A percentile compares a stretch with the other conserved stretches of the same genome.
Evolutionary conservation across 106 monocot genomes (phyloP).

Genomic region (Acanthochlamys bracteata): DNA sequence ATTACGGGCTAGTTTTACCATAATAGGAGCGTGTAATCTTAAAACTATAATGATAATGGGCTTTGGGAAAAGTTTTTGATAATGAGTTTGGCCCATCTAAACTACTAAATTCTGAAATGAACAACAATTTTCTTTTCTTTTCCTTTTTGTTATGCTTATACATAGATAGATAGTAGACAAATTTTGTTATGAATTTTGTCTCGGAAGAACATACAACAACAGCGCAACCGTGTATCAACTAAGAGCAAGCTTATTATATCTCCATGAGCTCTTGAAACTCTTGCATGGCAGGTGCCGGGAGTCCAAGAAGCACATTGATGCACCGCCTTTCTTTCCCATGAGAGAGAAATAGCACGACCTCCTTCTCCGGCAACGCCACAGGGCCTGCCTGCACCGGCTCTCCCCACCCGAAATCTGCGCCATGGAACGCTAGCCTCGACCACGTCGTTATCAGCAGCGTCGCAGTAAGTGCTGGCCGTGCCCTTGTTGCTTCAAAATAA

Average conservation of each 20-base stretch:
- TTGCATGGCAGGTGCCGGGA: constrained; percentile 12
- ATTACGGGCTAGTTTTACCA: too few relatives aligned
- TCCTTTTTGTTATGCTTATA: too few relatives aligned
- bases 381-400: constrained; percentile 7
- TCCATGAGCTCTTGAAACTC: constrained; percentile 14
- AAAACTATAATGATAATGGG: too few relatives aligned
- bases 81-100: too few relatives aligned
- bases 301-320: constrained; percentile 8
- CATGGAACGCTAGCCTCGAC: constrained; percentile 13
- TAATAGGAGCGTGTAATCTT: too few relatives aligned
- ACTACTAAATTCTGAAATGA: too few relatives aligned
- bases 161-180: too few relatives aligned
- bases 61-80: too few relatives aligned
- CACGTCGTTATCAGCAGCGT: constrained; percentile 20
- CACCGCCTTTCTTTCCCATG: constrained; percentile 2
- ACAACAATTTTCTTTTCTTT: too few relatives aligned
- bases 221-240: too few relatives aligned
- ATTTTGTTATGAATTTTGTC: too few relatives aligned
- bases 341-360: constrained; percentile 11
- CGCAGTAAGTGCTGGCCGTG: constrained; percentile 26
- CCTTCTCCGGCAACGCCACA: constrained; percentile 12
- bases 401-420: constrained; percentile 21
- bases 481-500: constrained; percentile 35
- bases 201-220: too few relatives aligned
- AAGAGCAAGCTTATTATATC: background rate